A percentile compares a stretch with the other conserved stretches of the same genome.
phyloP scores from a whole-genome alignment of 2,329 filamentous ascomycete genomes.

The Penicillium sp. region DNA sequence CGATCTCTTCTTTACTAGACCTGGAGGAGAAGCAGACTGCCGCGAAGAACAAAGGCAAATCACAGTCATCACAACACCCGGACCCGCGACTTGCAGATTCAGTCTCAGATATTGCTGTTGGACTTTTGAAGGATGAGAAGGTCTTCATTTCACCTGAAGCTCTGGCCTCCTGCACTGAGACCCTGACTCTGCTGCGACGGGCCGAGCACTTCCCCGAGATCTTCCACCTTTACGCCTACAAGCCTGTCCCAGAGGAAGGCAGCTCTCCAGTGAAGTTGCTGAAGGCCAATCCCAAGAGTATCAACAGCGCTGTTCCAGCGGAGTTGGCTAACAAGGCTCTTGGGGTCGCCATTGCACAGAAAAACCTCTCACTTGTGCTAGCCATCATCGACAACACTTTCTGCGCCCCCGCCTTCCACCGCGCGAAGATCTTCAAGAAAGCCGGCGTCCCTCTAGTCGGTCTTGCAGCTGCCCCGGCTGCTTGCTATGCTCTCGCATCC shows the following conservation, averaged over 20 bases:
- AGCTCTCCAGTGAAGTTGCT: constrained; percentile 60
- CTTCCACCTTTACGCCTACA: constrained; percentile 78
- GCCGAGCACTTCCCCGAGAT: constrained; percentile 76
- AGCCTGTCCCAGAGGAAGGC: constrained; percentile 66
- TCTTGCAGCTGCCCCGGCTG: constrained; percentile 34
- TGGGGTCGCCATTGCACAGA: constrained; percentile 72
- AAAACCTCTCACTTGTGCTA: constrained; percentile 74
- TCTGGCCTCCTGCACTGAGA: constrained; percentile 70
- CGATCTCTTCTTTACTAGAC: constrained; percentile 42
- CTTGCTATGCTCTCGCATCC: constrained; percentile 64
- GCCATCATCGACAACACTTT: constrained; percentile 67
- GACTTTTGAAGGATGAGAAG: constrained; percentile 68
- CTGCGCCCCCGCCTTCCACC: constrained; percentile 43
- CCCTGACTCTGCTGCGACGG: constrained; percentile 69
- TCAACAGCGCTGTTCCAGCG: constrained; percentile 70
- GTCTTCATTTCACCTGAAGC: constrained; percentile 76
- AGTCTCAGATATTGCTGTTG: constrained; percentile 60
- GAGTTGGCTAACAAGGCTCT: constrained; percentile 71
- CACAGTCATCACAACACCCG: constrained; percentile 28
- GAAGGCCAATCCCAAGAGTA: constrained; percentile 64
- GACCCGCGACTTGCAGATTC: constrained; percentile 41
- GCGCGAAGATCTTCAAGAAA: constrained; percentile 45
- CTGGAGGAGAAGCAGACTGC: constrained; percentile 39
- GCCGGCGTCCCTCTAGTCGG: constrained; percentile 43
- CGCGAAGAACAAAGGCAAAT: constrained; percentile 14